A percentile compares a stretch with the other conserved stretches of the same genome.
These are phyloP conservation scores for Ogataea ramenticola DNA, from an alignment of 805 yeast species.

Conservation along the genomic window DNA sequence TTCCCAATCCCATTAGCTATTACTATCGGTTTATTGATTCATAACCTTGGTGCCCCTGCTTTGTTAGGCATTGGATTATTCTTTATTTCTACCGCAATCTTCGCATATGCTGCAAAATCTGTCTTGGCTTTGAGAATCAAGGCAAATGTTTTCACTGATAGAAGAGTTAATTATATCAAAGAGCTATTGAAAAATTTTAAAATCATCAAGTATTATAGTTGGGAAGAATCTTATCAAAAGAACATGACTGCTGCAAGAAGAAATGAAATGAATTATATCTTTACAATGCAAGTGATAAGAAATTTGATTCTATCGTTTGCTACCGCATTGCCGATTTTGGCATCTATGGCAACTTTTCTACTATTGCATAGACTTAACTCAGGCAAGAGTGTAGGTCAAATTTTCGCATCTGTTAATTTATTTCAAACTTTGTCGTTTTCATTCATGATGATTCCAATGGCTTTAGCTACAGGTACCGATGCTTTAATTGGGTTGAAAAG, in stretches of 20 bases:
- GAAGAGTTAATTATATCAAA: constrained; percentile 66
- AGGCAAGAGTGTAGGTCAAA: constrained; percentile 44
- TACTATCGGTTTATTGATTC: constrained; percentile 55
- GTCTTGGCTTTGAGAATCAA: constrained; percentile 48
- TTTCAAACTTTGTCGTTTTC: constrained; percentile 56
- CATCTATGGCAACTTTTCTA: constrained; percentile 56
- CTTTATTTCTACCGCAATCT: constrained; percentile 37
- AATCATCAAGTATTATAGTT: constrained; percentile 78
- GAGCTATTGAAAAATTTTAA: constrained; percentile 76
- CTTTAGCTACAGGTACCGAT: constrained; percentile 59
- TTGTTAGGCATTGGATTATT: constrained; percentile 63
- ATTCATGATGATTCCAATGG: constrained; percentile 63
- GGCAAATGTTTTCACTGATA: constrained; percentile 63
- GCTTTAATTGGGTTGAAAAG: constrained; percentile 54
- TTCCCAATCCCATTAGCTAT: constrained; percentile 55
- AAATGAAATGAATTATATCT: constrained; percentile 53
- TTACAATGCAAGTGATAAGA: constrained; percentile 56
- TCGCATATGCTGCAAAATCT: constrained; percentile 38
- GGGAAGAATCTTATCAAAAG: constrained; percentile 75
- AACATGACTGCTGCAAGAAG: constrained; percentile 48
- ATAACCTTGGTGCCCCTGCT: constrained; percentile 66
- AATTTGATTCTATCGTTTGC: constrained; percentile 52
- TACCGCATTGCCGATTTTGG: constrained; percentile 51
- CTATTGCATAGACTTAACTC: constrained; percentile 29
- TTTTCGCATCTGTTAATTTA: constrained; percentile 64